A percentile compares a stretch with the other conserved stretches of the same genome.
phyloP scores from a whole-genome alignment of 805 yeast species.

The Clavispora asparagi region DNA sequence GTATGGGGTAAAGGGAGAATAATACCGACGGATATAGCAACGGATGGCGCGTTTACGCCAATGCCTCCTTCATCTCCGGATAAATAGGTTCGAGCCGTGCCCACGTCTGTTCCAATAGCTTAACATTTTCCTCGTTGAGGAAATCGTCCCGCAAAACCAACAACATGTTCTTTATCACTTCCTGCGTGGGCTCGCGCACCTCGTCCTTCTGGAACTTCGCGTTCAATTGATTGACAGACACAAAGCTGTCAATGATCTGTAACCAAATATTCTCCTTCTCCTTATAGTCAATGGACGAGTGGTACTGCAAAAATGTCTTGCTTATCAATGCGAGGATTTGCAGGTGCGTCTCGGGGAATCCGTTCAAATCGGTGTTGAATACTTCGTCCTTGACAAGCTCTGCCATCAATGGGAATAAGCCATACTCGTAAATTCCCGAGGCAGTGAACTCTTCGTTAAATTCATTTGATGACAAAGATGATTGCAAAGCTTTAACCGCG shows the following conservation, averaged over 20 bases:
- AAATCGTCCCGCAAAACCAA: slow-evolving; percentile 30
- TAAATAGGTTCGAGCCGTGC: slow-evolving; percentile 22
- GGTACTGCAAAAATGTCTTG: slow-evolving; percentile 41
- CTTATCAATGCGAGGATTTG: slow-evolving; percentile 66
- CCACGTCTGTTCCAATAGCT: slow-evolving; percentile 33
- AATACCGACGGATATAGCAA: too few species aligned
- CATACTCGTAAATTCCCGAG: slow-evolving; percentile 60
- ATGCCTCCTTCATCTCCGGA: slow-evolving; percentile 20
- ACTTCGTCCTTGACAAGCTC: slow-evolving; percentile 64
- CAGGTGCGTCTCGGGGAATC: slow-evolving; percentile 60
- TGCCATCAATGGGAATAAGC: slow-evolving; percentile 66
- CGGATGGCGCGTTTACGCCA: background rate
- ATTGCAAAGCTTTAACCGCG: slow-evolving; percentile 60
- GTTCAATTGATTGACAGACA: slow-evolving; percentile 20
- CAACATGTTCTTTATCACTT: slow-evolving; percentile 38
- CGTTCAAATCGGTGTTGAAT: slow-evolving; percentile 50
- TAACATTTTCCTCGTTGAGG: slow-evolving; percentile 16
- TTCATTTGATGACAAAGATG: slow-evolving; percentile 40
- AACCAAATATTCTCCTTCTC: slow-evolving; percentile 30
- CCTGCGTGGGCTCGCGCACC: slow-evolving; percentile 30
- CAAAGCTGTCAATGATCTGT: slow-evolving; percentile 28
- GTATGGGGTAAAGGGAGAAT: background rate
- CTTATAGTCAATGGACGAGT: slow-evolving; percentile 19
- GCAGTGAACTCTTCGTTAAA: slow-evolving; percentile 39
- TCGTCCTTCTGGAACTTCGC: slow-evolving; percentile 9